Conservation (phyloP, 2,329 filamentous ascomycete genomes). For the Xylariaceae sp. region DNA sequence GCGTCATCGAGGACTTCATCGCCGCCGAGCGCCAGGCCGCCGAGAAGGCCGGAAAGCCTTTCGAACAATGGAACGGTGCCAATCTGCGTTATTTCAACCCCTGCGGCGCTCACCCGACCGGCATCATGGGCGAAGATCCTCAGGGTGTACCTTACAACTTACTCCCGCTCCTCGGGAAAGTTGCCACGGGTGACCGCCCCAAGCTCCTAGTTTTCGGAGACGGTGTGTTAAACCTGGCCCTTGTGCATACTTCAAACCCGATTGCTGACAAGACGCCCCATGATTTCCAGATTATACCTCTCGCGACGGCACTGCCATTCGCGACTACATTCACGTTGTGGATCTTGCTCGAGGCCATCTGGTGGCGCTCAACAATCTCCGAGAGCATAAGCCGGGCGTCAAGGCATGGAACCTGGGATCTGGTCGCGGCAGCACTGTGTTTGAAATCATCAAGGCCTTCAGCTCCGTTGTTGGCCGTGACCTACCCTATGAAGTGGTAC, state of each 20-base stretch:
- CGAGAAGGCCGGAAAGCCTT: slow-evolving; percentile 74
- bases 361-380: slow-evolving; percentile 85
- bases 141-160: slow-evolving; percentile 95
- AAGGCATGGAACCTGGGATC: slow-evolving; percentile 97
- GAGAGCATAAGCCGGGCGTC: slow-evolving; percentile 79
- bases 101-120: slow-evolving; percentile 87
- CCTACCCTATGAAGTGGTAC: slow-evolving; percentile 81
- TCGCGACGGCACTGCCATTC: slow-evolving; percentile 87
- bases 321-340: slow-evolving; percentile 97
- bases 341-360: slow-evolving; percentile 86
- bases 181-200: slow-evolving; percentile 90
- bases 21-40: slow-evolving; percentile 81
- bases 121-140: slow-evolving; percentile 97
- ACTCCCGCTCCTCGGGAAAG: slow-evolving; percentile 88
- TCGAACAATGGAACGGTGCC: slow-evolving; percentile 86
- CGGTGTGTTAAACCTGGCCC: slow-evolving; percentile 51
- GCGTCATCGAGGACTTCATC: slow-evolving; percentile 86
- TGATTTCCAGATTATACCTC: slow-evolving; percentile 73
- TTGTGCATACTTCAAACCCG: slow-evolving; percentile 9
- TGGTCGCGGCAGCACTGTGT: slow-evolving; percentile 90
- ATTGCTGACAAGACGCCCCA: neutral
- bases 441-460: slow-evolving; percentile 97
- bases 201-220: slow-evolving; percentile 94
- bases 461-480: slow-evolving; percentile 80
- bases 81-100: slow-evolving; percentile 98